Base-by-base conservation (phyloP, 2,329 filamentous ascomycete genomes). In the Sordariomycetes sp. region DNA sequence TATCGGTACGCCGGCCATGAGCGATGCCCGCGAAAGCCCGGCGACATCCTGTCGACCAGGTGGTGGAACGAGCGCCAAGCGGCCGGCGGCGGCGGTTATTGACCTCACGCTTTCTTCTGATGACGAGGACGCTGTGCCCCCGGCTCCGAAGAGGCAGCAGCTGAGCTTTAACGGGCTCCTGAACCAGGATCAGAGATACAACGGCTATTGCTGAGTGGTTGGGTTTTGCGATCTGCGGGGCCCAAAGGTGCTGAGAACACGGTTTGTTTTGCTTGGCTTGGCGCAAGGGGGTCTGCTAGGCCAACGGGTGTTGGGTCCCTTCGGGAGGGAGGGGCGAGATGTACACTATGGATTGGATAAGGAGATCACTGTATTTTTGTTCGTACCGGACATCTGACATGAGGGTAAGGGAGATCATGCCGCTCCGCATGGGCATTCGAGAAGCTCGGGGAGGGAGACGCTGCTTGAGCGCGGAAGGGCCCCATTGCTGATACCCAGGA, bases 51-150 rank as follows among this genome's bases (percentile, higher is more conserved):
- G 20, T 34, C 25, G 56, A 7, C 36, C 51, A 51, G 63, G 32
- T 24, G 68, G 64, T 15, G 66, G 69, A 24, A 69, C 62, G 36
- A 74, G 74, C 60, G 66, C 65, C 57, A 82, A 82, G 65, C 74
- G 79, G 24, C 71, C 74, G 1, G 69, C 72, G 2, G 69, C 77
- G 5, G 74, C 79, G 52, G 75, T 84, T 2, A 83, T 84, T 60
- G 81, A 84, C 62, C 67, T 85, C 60, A 84, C 81, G 1, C 65
- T 80, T 7, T 80, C 77, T 55, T 79, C 80, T 59, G 77, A 81
- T 52, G 79, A 81, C 56, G 76, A 80, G 45, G 75, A 76, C 20
- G 72, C 74, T 53, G 69, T 73, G 3, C 65, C 70, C 2, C 69
- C 74, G 10, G 69, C 76, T 1, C 60, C 68, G 5, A 82, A 83